Base-by-base conservation (phyloP, 2,329 filamentous ascomycete species). In the Ploettnerulaceae sp. region DNA sequence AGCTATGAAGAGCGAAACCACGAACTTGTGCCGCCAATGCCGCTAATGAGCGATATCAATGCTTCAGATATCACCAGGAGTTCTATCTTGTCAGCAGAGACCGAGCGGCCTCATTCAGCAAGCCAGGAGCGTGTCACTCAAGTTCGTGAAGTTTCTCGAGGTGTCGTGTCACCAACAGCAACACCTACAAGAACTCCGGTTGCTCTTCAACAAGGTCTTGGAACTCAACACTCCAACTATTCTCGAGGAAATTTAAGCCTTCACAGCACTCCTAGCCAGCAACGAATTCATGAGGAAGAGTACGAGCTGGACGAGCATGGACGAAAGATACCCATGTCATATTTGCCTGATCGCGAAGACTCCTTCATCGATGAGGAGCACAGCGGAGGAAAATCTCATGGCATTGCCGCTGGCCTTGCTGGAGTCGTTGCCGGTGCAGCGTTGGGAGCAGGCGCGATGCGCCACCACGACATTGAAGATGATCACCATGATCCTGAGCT, bases 61-160 rank as follows among this genome's bases (percentile, higher is more conserved):
- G 80, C 86, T 32, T 95, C 91, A 0, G 90, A 96, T 41, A 67
- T 96, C 45, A 97, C 91, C 0, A 77, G 91, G 57, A 85, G 85
- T 12, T 96, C 91, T 0, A 87, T 97, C 44, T 69, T 93, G 14
- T 93, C 90, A 4, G 86, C 87, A 22, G 82, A 86, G 21, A 87
- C 86, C 0, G 87, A 88, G 54, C 73, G 81, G 41, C 84, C 86
- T 12, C 74, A 77, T 36, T 87, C 85, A 14, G 80, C 82, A 17
- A 83, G 74, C 59, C 81, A 76, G 58, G 77, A 77, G 67, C 67
- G 43, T 22, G 34, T 51, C 59, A 75, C 73, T 1, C 81, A 82
- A 9, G 66, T 84, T 36, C 76, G 76, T 29, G 79, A 88, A 54
- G 74, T 86, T n/a, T 64, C 76, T 25, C 75, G 81, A 47, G 81